phyloP scores from a whole-genome alignment of 805 yeast genomes.

The Scheffersomyces ergatensis region DNA sequence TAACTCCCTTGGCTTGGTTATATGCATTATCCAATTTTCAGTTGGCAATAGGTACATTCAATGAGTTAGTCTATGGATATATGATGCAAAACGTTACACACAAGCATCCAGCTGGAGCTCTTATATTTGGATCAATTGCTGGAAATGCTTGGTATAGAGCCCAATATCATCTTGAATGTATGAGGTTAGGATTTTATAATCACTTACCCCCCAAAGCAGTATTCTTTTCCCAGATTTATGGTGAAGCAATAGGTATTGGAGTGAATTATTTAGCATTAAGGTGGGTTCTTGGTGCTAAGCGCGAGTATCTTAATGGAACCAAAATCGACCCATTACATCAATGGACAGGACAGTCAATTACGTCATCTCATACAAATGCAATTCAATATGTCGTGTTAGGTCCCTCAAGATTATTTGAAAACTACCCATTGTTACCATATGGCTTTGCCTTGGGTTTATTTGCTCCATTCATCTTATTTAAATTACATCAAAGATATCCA shows the following conservation, averaged over 20 bases:
- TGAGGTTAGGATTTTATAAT: slow-evolving; percentile 52
- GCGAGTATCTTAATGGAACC: slow-evolving; percentile 31
- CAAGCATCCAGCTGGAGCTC: slow-evolving; percentile 47
- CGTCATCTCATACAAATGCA: slow-evolving; percentile 45
- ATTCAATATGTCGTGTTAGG: slow-evolving; percentile 52
- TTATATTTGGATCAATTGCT: slow-evolving; percentile 49
- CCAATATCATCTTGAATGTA: slow-evolving; percentile 28
- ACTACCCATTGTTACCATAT: slow-evolving; percentile 41
- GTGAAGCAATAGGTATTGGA: slow-evolving; percentile 53
- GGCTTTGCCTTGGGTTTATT: slow-evolving; percentile 42
- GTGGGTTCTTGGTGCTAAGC: slow-evolving; percentile 44
- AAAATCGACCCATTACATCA: slow-evolving; percentile 45
- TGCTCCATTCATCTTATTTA: slow-evolving; percentile 33
- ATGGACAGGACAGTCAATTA: slow-evolving; percentile 49
- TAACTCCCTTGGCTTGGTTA: slow-evolving; percentile 48
- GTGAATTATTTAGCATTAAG: slow-evolving; percentile 47
- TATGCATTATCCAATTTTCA: slow-evolving; percentile 53
- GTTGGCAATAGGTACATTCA: slow-evolving; percentile 50
- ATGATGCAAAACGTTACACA: slow-evolving; percentile 35
- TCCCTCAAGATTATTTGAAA: slow-evolving; percentile 41
- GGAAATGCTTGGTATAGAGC: slow-evolving; percentile 56
- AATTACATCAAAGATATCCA: slow-evolving; percentile 25
- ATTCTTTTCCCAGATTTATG: slow-evolving; percentile 50
- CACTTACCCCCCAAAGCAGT: slow-evolving; percentile 50
- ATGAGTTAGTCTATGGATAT: slow-evolving; percentile 47